Evolutionary conservation across 345 rosid species (phyloP), one percentile per base, ranked within the genome.

Genomic region (Rhodamnia rubescens): DNA sequence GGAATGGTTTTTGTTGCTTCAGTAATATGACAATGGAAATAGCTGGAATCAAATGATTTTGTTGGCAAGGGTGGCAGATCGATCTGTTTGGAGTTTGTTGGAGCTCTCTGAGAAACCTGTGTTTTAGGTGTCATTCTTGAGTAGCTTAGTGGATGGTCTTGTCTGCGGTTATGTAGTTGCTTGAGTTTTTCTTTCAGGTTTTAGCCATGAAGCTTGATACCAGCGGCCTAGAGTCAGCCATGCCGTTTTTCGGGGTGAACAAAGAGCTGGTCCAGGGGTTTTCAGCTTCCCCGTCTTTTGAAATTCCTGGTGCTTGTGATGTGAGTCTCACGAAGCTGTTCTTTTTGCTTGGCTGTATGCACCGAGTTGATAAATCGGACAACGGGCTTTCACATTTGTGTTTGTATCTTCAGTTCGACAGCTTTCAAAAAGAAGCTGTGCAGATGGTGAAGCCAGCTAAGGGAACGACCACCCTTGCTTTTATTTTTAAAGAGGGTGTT

Each of bases 391-490:
- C 22, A 14, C 53, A 24, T 53, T 64, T 8, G 26, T 69, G n/a
- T 80, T 64, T 22, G 80, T 87, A 36, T 14, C 90, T 87, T 84
- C 89, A 97, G 99, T 96, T 95, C 85, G 98, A 96, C 91, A 94
- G 95, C 14, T 98, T 98, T 85, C 92, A 90, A 91, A 95, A 95
- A 89, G 96, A 95, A 85, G 97, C 98, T 84, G 83, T 92, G 21
- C 95, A 93, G 85, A 96, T 93, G 95, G 94, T 98, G 92, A 98
- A 98, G 93, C 98, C 96, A n/a, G 98, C 98, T 0, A 95, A 93
- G 91, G 99, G 99, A 49, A 98, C 99, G 74, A 98, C 99, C n/a
- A 98, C 99, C 0, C 96, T 98, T 18, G 99, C 99, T 83, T 98
- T 98, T 83, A 98, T 98, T 85, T 98, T 98, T 85, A 92, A 95